These are phyloP conservation scores for Mortierella claussenii DNA, from an alignment of 192 early-diverging fungal genomes.

Conservation along the genomic window DNA sequence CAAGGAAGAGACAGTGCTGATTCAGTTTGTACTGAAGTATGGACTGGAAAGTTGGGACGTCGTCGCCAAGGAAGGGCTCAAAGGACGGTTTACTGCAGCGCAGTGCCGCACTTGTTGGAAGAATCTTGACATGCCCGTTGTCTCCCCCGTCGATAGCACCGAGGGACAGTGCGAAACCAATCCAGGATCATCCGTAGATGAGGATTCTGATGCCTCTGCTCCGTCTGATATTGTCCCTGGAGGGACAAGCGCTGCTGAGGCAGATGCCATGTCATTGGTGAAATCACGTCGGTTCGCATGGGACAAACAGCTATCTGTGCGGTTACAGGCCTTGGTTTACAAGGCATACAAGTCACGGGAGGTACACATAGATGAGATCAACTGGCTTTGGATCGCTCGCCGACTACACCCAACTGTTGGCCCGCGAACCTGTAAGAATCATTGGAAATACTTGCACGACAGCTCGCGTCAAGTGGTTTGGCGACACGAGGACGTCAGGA, in stretches of 20 bases:
- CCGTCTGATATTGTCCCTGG: no score
- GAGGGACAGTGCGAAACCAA: not conserved
- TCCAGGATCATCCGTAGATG: slow-evolving; percentile 1
- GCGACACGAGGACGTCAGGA: slow-evolving; percentile 24
- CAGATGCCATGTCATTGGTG: no score
- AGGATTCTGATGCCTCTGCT: no score
- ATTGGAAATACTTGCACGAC: slow-evolving; percentile 34
- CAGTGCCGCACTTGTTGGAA: slow-evolving; percentile 40
- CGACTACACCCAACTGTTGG: slow-evolving; percentile 22
- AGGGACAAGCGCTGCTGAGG: no score
- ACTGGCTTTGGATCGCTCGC: slow-evolving; percentile 28
- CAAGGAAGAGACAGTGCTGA: slow-evolving; percentile 28
- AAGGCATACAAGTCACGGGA: slow-evolving; percentile 21
- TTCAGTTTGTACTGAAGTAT: slow-evolving; percentile 32
- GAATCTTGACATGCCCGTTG: slow-evolving; percentile 35
- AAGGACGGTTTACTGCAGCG: slow-evolving; percentile 1
- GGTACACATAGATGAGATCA: slow-evolving; percentile 32
- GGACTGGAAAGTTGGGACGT: slow-evolving; percentile 23
- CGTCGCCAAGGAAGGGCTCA: not conserved
- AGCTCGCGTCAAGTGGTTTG: slow-evolving; percentile 6
- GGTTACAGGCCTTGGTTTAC: slow-evolving; percentile 15
- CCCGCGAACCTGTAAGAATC: slow-evolving; percentile 20
- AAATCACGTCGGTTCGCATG: slow-evolving; percentile 14
- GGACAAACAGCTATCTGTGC: slow-evolving; percentile 41
- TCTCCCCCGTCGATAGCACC: not conserved